Evolutionary conservation across 2,329 filamentous ascomycete genomes (phyloP).

Genomic region (Knoxdaviesia proteae): DNA sequence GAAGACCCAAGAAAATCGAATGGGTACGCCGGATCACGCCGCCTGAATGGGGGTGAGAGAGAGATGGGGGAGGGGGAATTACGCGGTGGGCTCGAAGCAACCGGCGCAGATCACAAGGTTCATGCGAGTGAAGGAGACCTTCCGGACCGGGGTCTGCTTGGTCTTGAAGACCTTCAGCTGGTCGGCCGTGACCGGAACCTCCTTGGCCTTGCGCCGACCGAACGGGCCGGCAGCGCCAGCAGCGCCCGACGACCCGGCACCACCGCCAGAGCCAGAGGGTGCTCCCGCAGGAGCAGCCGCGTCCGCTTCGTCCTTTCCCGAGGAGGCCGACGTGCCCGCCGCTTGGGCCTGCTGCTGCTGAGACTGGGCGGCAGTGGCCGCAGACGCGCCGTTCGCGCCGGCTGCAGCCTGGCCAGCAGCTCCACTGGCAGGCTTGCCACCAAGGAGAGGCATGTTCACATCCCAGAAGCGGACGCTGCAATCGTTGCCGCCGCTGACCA

Average conservation of each 20-base stretch:
- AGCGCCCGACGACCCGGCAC: conserved; percentile 16
- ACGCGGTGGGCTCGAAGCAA: conserved; percentile 29
- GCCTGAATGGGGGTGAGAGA: too few relatives aligned
- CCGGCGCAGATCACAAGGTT: conserved; percentile 80
- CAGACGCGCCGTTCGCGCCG: not conserved
- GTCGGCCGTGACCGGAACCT: conserved; percentile 74
- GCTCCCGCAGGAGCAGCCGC: too few relatives aligned
- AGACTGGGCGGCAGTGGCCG: not conserved
- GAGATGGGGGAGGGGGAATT: too few relatives aligned
- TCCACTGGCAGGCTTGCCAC: conserved; percentile 31
- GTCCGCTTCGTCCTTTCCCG: too few relatives aligned
- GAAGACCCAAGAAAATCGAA: not conserved
- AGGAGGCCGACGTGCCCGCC: conserved; percentile 9
- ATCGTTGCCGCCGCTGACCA: conserved; percentile 80
- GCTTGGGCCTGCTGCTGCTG: conserved; percentile 6
- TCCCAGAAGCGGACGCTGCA: conserved; percentile 92
- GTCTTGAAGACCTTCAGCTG: conserved; percentile 90
- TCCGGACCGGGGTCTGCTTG: conserved; percentile 88
- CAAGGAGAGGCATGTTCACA: conserved; percentile 50
- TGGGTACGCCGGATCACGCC: too few relatives aligned
- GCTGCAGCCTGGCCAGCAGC: conserved; percentile 10
- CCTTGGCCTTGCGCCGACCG: conserved; percentile 59
- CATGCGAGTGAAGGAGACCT: conserved; percentile 85
- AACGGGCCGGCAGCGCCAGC: conserved; percentile 16
- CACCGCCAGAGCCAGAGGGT: conserved; percentile 12